Conservation (phyloP, 345 rosid species). For the Syzygium grande region DNA sequence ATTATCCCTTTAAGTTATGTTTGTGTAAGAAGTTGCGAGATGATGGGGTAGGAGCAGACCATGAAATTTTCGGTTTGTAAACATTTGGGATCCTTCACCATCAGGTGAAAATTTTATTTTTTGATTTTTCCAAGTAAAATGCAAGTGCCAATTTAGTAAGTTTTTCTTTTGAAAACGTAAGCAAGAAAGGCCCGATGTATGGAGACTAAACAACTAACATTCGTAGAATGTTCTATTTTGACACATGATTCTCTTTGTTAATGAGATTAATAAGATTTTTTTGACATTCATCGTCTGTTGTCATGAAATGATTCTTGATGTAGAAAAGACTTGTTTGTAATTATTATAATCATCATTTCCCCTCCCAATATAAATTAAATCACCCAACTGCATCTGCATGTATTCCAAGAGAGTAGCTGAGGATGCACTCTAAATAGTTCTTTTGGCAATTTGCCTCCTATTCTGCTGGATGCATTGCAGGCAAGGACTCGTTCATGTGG, state of each 20-base stretch:
- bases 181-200: neutral
- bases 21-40: neutral
- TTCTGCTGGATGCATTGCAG: conserved; percentile 7
- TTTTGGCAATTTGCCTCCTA: neutral
- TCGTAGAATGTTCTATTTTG: neutral
- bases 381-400: neutral
- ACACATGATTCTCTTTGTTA: neutral
- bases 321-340: neutral
- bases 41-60: neutral
- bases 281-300: neutral
- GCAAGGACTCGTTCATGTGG: conserved; percentile 40
- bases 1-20: too few relatives aligned
- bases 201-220: neutral
- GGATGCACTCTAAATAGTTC: neutral
- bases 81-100: neutral
- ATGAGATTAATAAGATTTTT: neutral
- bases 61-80: too few relatives aligned
- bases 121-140: neutral
- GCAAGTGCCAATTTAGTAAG: neutral
- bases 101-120: too few relatives aligned
- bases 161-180: neutral
- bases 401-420: neutral
- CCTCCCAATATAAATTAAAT: too few relatives aligned
- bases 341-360: too few relatives aligned
- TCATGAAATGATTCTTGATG: neutral